Conservation (phyloP, 352 stramenopile species). For the Pythium periplocum region DNA sequence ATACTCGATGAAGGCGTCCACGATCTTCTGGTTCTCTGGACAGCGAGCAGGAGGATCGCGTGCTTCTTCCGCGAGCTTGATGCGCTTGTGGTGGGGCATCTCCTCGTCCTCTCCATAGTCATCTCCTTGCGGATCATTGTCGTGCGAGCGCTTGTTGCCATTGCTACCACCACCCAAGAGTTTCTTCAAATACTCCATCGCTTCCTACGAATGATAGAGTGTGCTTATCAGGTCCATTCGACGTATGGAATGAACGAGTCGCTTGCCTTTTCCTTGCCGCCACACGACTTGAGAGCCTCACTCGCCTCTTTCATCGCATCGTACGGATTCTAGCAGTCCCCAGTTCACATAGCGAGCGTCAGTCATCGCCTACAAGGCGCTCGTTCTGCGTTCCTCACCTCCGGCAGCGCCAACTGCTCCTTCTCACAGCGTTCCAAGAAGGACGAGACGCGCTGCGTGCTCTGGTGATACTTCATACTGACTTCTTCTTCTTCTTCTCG, state of each 20-base stretch:
- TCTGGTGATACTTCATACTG: conserved; percentile 23
- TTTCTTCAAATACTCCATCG: conserved; percentile 28
- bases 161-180: conserved; percentile 13
- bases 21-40: conserved; percentile 64
- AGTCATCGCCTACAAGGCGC: not conserved
- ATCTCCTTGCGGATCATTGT: conserved; percentile 6
- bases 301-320: conserved; percentile 29
- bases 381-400: conserved; percentile 15
- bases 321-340: conserved; percentile 25
- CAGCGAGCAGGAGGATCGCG: conserved; percentile 35
- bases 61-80: conserved; percentile 48
- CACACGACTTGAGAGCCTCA: conserved; percentile 21
- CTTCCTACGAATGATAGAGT: conserved; percentile 9
- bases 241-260: not conserved
- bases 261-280: conserved; percentile 27
- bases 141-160: conserved; percentile 21
- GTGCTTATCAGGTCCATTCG: not conserved
- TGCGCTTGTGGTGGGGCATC: conserved; percentile 50
- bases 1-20: conserved; percentile 67
- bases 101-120: conserved; percentile 16
- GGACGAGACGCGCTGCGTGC: conserved; percentile 15
- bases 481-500: not conserved
- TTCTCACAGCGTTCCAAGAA: conserved; percentile 39
- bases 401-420: conserved; percentile 27
- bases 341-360: not conserved